Conservation (phyloP, 352 stramenopile genomes). For the Lagenidium giganteum region DNA sequence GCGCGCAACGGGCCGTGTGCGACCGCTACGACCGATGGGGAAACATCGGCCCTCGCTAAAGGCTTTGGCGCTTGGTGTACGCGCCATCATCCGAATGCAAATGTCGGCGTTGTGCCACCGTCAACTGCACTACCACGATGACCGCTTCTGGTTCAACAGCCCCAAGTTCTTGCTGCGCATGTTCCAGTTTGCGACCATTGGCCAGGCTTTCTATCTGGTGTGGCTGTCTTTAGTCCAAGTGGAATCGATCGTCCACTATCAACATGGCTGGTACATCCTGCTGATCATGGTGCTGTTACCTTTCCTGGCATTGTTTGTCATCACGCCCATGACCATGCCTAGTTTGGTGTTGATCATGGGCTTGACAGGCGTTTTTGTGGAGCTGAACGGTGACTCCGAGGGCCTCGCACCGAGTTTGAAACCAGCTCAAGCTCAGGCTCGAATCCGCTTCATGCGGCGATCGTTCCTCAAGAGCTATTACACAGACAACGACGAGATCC, state of each 20-base stretch:
- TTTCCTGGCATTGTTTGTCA: constrained; percentile 57
- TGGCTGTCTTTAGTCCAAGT: constrained; percentile 80
- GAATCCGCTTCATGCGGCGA: constrained; percentile 62
- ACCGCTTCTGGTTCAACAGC: constrained; percentile 82
- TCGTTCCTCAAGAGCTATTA: constrained; percentile 70
- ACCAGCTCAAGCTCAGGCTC: constrained; percentile 59
- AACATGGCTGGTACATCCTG: constrained; percentile 25
- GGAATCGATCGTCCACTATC: constrained; percentile 24
- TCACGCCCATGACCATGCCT: constrained; percentile 84
- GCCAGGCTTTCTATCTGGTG: constrained; percentile 82
- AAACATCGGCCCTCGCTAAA: constrained; percentile 37
- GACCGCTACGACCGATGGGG: constrained; percentile 6
- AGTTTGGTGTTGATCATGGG: constrained; percentile 86
- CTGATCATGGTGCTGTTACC: constrained; percentile 66
- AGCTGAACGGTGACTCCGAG: constrained; percentile 41
- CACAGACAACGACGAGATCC: constrained; percentile 25
- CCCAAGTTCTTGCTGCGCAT: constrained; percentile 63
- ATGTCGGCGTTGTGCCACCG: constrained; percentile 84
- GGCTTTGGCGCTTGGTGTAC: constrained; percentile 49
- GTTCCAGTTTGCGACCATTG: constrained; percentile 85
- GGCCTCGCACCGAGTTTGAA: constrained; percentile 24
- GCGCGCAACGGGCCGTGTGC: no score
- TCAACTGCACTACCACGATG: constrained; percentile 76
- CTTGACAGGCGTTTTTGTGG: constrained; percentile 81
- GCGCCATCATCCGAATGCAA: constrained; percentile 77